Conservation (phyloP, 306 rosid species). For the Styphnolobium japonicum region DNA sequence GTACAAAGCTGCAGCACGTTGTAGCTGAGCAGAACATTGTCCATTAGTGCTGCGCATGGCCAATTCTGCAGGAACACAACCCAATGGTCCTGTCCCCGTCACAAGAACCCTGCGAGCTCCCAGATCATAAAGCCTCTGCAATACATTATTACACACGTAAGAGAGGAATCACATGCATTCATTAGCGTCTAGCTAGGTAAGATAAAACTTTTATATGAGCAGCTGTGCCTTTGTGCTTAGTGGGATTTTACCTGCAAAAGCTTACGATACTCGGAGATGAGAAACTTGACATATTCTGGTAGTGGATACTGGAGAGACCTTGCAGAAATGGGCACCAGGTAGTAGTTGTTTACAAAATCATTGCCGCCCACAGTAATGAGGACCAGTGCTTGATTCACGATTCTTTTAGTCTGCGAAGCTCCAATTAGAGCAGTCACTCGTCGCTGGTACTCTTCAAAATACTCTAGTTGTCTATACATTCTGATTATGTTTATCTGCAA, state of each 20-base stretch:
- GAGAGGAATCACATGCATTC: too few relatives aligned
- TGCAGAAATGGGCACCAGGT: slow-evolving; percentile 35
- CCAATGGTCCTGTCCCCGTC: slow-evolving; percentile 52
- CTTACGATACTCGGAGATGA: too few relatives aligned
- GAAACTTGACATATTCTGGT: too few relatives aligned
- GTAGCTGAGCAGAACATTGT: slow-evolving; percentile 38
- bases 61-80: slow-evolving; percentile 52
- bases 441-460: slow-evolving; percentile 43
- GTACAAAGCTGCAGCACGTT: slow-evolving; percentile 41
- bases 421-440: slow-evolving; percentile 34
- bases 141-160: neutral
- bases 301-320: too few relatives aligned
- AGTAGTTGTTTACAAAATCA: slow-evolving; percentile 55
- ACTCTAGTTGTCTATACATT: too few relatives aligned
- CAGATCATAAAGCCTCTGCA: too few relatives aligned
- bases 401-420: neutral
- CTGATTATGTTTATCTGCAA: slow-evolving; percentile 42
- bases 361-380: slow-evolving; percentile 46
- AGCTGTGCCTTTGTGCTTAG: too few relatives aligned
- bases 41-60: slow-evolving; percentile 40
- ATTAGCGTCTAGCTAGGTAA: too few relatives aligned
- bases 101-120: slow-evolving; percentile 51
- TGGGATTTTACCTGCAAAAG: slow-evolving; percentile 25
- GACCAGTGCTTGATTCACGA: too few relatives aligned
- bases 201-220: too few relatives aligned